Conservation (phyloP, 2,329 filamentous ascomycete genomes). For the Diaporthe helianthi region DNA sequence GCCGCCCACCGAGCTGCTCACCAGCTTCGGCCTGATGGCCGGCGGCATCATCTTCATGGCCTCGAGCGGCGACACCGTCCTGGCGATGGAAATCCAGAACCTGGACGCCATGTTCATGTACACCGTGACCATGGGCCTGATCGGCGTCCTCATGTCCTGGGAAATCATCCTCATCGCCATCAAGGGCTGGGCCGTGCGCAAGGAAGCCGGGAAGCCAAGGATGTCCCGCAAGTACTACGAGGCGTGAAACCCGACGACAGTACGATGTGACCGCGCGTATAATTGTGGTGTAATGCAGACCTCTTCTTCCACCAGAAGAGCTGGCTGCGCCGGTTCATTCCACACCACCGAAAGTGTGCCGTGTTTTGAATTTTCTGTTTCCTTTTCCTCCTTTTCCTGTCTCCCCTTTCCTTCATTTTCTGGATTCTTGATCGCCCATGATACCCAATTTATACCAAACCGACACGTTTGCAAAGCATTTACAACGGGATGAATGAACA, state of each 20-base stretch:
- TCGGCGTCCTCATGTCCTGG: slow-evolving; percentile 86
- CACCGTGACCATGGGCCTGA: slow-evolving; percentile 84
- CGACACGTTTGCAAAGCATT: slow-evolving; percentile 14
- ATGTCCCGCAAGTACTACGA: slow-evolving; percentile 8
- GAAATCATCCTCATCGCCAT: slow-evolving; percentile 77
- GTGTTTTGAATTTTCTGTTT: background rate
- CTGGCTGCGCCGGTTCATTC: background rate
- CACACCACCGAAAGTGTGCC: background rate
- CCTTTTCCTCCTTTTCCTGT: background rate
- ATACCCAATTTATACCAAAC: slow-evolving; percentile 34
- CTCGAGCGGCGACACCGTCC: slow-evolving; percentile 77
- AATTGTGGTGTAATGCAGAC: background rate
- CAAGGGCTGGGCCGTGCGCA: slow-evolving; percentile 81
- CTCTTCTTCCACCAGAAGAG: background rate
- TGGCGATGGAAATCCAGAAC: slow-evolving; percentile 76
- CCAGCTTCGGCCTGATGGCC: slow-evolving; percentile 84
- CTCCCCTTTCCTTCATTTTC: slow-evolving; percentile 7
- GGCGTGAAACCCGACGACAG: background rate
- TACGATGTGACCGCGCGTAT: background rate
- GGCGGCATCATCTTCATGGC: slow-evolving; percentile 94
- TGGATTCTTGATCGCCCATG: slow-evolving; percentile 24
- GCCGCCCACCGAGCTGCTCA: slow-evolving; percentile 88
- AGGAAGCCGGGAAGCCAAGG: slow-evolving; percentile 45
- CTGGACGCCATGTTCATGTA: slow-evolving; percentile 94
- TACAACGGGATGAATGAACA: slow-evolving; percentile 9